These are phyloP conservation scores for Pulveroboletus sp. DNA, from an alignment of 768 basidiomycete species.

Conservation along the genomic window DNA sequence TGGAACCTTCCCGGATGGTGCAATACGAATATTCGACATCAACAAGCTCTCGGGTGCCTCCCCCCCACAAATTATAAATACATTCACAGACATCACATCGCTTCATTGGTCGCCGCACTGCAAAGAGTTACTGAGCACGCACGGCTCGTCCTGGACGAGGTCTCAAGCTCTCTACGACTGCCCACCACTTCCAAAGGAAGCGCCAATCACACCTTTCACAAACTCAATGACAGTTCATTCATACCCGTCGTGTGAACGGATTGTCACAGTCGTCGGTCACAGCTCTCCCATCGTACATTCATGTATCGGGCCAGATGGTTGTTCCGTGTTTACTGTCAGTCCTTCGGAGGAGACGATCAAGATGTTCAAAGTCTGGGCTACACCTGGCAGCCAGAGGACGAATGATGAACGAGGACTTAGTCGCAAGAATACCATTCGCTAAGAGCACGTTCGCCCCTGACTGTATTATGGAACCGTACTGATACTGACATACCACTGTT, in stretches of 20 bases:
- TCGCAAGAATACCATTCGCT: constrained; percentile 27
- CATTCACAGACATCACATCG: constrained; percentile 53
- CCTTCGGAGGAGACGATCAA: constrained; percentile 65
- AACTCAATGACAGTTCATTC: constrained; percentile 47
- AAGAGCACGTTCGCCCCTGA: constrained; percentile 2
- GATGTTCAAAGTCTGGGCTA: constrained; percentile 67
- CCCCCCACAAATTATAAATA: constrained; percentile 43
- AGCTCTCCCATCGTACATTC: constrained; percentile 52
- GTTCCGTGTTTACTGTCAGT: constrained; percentile 60
- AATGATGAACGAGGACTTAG: constrained; percentile 19
- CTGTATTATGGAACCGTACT: constrained; percentile 6
- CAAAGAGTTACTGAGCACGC: constrained; percentile 83
- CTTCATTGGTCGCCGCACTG: constrained; percentile 71
- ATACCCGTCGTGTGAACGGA: constrained; percentile 50
- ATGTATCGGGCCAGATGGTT: constrained; percentile 60
- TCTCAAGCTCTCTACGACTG: constrained; percentile 17
- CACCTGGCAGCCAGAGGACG: constrained; percentile 17
- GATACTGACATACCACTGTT: constrained; percentile 6
- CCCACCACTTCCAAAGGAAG: constrained; percentile 21
- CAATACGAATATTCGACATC: constrained; percentile 50
- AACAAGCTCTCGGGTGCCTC: constrained; percentile 40
- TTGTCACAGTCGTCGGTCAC: constrained; percentile 58
- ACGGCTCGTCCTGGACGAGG: constrained; percentile 41
- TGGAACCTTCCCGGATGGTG: constrained; percentile 59
- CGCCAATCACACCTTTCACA: constrained; percentile 28